A percentile compares a stretch with the other conserved stretches of the same genome.
Conservation (phyloP, 2,329 filamentous ascomycete genomes). For the Neoscytalidium dimidiatum region DNA sequence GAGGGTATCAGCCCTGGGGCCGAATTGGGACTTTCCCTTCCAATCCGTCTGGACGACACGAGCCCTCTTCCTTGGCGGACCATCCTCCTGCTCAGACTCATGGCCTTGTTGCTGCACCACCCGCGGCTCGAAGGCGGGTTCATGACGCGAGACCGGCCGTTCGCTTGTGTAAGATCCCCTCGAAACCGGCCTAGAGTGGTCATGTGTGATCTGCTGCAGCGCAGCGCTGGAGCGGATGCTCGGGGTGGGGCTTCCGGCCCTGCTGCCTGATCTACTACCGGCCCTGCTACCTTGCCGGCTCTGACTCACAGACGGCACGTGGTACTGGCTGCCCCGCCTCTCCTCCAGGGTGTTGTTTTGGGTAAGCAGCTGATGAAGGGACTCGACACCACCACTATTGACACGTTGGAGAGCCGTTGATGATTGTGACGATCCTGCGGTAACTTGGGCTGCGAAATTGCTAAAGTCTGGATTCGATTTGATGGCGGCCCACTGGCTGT, state of each 20-base stretch:
- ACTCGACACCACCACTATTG: conserved; percentile 35
- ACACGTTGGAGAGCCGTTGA: conserved; percentile 24
- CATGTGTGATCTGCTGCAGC: conserved; percentile 33
- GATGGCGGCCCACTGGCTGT: conserved; percentile 74
- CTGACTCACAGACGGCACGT: conserved; percentile 28
- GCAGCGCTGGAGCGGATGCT: conserved; percentile 39
- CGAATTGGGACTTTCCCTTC: conserved; percentile 72
- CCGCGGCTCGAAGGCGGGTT: conserved; percentile 10
- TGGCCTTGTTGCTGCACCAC: conserved; percentile 22
- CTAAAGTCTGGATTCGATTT: conserved; percentile 63
- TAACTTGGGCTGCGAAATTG: conserved; percentile 7
- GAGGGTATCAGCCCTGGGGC: conserved; percentile 73
- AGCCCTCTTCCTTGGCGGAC: conserved; percentile 72
- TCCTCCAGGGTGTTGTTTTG: conserved; percentile 32
- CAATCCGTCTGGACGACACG: conserved; percentile 74
- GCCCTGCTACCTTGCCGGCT: conserved; percentile 41
- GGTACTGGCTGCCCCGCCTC: conserved; percentile 28
- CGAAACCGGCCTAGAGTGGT: conserved; percentile 39
- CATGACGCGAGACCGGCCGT: conserved; percentile 13
- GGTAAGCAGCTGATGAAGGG: conserved; percentile 40
- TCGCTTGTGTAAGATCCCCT: conserved; percentile 40
- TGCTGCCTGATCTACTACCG: conserved; percentile 33
- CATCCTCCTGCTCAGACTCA: conserved; percentile 47
- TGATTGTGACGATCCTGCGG: conserved; percentile 24
- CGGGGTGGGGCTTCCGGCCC: conserved; percentile 48